Conservation (phyloP, 176 grass and related monocot genomes). For the Typha latifolia region DNA sequence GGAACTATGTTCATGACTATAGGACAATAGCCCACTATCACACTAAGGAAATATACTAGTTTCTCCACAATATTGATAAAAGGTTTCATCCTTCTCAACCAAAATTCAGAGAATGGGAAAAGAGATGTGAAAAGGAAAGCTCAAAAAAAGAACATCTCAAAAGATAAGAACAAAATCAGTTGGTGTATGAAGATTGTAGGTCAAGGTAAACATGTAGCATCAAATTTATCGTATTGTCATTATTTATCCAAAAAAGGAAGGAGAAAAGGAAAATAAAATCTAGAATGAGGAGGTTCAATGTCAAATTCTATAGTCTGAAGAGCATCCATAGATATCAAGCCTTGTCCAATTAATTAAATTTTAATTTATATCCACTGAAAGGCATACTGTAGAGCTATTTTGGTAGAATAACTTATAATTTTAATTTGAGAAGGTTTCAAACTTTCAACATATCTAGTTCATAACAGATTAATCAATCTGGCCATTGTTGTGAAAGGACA, state of each 20-base stretch:
- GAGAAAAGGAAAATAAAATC: too few species aligned
- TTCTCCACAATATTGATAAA: too few species aligned
- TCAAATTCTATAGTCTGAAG: too few species aligned
- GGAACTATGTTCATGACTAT: neutral
- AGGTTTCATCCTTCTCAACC: neutral
- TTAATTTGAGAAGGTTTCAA: too few species aligned
- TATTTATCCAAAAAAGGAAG: too few species aligned
- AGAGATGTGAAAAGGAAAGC: neutral
- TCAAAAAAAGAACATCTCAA: neutral
- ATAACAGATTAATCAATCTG: neutral
- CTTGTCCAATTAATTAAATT: neutral
- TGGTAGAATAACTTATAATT: too few species aligned
- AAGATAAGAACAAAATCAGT: neutral
- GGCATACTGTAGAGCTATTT: too few species aligned
- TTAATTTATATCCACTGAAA: neutral
- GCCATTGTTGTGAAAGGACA: neutral
- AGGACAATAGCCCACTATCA: too few species aligned
- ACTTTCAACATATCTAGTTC: neutral
- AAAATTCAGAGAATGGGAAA: slow-evolving; percentile 4
- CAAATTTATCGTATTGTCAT: too few species aligned
- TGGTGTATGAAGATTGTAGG: neutral
- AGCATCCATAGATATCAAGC: neutral
- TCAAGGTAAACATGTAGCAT: neutral
- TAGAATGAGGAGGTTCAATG: too few species aligned
- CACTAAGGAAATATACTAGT: too few species aligned